Conservation (phyloP, 306 rosid species). For the Pyrus pyrifolia region DNA sequence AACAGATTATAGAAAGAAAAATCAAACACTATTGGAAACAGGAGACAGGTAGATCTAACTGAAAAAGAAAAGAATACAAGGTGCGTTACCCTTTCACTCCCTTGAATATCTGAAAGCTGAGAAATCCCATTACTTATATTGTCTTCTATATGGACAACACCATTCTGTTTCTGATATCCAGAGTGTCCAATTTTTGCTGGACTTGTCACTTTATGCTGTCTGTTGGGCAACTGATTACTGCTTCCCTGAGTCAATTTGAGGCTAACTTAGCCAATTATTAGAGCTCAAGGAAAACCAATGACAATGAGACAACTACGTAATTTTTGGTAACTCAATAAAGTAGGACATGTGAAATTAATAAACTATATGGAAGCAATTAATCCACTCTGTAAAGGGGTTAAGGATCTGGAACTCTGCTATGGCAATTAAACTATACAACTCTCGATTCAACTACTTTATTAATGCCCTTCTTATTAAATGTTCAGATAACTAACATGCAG, state of each 20-base stretch:
- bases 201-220: slow-evolving; percentile 43
- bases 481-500: background rate
- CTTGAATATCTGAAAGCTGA: slow-evolving; percentile 41
- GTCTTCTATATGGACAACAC: slow-evolving; percentile 31
- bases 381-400: background rate
- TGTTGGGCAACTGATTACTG: slow-evolving; percentile 49
- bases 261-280: background rate
- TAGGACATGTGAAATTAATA: background rate
- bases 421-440: background rate
- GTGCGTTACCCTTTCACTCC: slow-evolving; percentile 54
- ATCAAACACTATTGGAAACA: background rate
- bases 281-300: background rate
- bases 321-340: background rate
- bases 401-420: background rate
- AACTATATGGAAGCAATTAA: background rate
- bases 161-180: slow-evolving; percentile 36
- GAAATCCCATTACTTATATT: slow-evolving; percentile 53
- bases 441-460: background rate
- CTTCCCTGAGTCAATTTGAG: slow-evolving; percentile 52
- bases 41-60: background rate
- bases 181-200: slow-evolving; percentile 45
- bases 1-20: background rate
- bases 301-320: background rate
- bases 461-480: background rate
- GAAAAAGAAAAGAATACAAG: slow-evolving; percentile 24